These are phyloP conservation scores for Bombardia bombarda DNA, from an alignment of 495 filamentous ascomycete genomes.

Conservation along the genomic window DNA sequence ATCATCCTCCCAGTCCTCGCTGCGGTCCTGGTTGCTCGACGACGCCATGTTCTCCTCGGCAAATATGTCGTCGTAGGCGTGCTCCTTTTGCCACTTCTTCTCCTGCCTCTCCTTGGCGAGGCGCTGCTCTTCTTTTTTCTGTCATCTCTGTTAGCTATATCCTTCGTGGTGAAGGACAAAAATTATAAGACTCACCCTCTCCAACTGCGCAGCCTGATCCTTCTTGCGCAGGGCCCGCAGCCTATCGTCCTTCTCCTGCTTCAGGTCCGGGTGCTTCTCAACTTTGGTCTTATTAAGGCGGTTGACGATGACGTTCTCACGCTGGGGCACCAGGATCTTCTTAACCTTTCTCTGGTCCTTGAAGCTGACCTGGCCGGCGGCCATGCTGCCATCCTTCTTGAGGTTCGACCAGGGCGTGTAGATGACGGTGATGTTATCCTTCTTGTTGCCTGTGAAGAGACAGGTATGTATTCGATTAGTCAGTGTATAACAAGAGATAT, in stretches of 20 bases:
- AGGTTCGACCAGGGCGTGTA: conserved; percentile 99
- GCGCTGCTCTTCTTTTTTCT: conserved; percentile 74
- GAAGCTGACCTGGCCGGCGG: conserved; percentile 88
- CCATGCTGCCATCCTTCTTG: conserved; percentile 94
- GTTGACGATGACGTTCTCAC: conserved; percentile 88
- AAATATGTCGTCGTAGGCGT: conserved; percentile 86
- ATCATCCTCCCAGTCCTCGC: conserved; percentile 57
- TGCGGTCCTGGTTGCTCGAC: conserved; percentile 61
- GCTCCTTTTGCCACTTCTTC: conserved; percentile 87
- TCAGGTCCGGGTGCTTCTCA: conserved; percentile 76
- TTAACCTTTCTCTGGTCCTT: conserved; percentile 86
- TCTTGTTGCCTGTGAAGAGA: conserved; percentile 86
- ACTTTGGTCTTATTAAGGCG: conserved; percentile 91
- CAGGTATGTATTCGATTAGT: too few relatives aligned
- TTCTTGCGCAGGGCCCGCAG: conserved; percentile 57
- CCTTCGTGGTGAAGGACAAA: not conserved
- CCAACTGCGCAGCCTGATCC: conserved; percentile 59
- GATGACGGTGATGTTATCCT: conserved; percentile 92
- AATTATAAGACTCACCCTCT: conserved; percentile 43
- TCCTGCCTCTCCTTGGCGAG: conserved; percentile 72
- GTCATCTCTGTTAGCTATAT: conserved; percentile 3
- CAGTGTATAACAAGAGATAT: not conserved
- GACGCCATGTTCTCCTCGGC: conserved; percentile 56
- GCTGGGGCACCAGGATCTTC: conserved; percentile 62
- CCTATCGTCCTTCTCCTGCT: conserved; percentile 67